Percentiles rank a stretch among this genome's conserved stretches.
Evolutionary conservation across 75 land plant genomes (phyloP).

Genomic region (Pinus albicaulis): DNA sequence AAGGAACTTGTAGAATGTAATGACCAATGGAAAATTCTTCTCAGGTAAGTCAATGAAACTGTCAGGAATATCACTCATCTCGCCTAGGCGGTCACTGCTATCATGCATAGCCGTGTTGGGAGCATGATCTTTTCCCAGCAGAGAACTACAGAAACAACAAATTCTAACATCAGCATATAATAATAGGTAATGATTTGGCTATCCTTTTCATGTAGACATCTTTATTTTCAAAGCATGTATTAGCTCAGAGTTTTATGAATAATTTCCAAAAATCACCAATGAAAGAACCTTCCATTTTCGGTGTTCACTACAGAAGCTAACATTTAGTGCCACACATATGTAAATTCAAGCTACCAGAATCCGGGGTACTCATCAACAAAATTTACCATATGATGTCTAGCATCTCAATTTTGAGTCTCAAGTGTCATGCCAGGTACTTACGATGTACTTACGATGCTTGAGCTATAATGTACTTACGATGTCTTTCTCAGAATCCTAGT

Average conservation of each 20-base stretch:
- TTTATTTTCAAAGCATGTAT: not conserved
- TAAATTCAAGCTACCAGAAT: not conserved
- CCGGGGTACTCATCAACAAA: not conserved
- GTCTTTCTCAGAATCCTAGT: too few relatives aligned
- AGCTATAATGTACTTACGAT: too few relatives aligned
- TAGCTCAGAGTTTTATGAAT: not conserved
- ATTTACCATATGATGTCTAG: too few relatives aligned
- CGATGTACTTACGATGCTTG: too few relatives aligned
- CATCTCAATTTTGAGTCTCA: too few relatives aligned
- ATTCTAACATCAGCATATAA: not conserved
- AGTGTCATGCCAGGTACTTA: too few relatives aligned
- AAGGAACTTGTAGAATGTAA: conserved; percentile 59
- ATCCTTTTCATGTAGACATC: not conserved
- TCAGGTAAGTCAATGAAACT: conserved; percentile 25
- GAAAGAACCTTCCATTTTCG: not conserved
- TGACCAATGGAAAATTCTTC: conserved; percentile 42
- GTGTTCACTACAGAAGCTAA: not conserved
- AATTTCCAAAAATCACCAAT: not conserved
- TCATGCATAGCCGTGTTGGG: conserved; percentile 23
- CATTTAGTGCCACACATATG: not conserved
- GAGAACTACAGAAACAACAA: not conserved
- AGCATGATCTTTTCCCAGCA: conserved; percentile 1
- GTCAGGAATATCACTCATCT: conserved; percentile 43
- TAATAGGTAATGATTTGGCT: not conserved
- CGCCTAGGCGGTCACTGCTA: conserved; percentile 12